phyloP scores from a whole-genome alignment of 2,329 filamentous ascomycete species.

The Dryadomyces quercivorus region DNA sequence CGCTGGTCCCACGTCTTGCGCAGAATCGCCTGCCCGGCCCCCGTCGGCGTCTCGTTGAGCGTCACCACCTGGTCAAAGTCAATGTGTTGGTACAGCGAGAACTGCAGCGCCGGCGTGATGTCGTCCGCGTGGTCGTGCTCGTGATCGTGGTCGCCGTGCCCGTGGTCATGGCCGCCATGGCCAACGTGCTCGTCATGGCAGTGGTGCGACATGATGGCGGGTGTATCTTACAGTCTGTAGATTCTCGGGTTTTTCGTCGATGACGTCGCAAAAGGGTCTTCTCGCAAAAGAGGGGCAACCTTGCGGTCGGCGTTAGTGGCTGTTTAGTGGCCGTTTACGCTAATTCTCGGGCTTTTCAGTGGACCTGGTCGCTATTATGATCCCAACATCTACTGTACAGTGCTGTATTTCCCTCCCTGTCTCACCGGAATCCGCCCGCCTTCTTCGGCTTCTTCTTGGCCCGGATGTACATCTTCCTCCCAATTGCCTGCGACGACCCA shows the following conservation, averaged over 20 bases:
- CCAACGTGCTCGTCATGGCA: constrained; percentile 21
- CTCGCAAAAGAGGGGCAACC: neutral
- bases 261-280: neutral
- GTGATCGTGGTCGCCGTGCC: constrained; percentile 17
- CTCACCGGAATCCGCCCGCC: neutral
- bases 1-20: constrained; percentile 88
- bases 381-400: neutral
- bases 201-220: constrained; percentile 12
- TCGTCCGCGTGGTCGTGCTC: constrained; percentile 85
- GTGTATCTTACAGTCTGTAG: neutral
- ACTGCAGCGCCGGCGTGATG: constrained; percentile 80
- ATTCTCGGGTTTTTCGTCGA: neutral
- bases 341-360: neutral
- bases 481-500: constrained; percentile 6
- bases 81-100: constrained; percentile 83
- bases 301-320: too few relatives aligned
- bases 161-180: constrained; percentile 5
- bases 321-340: neutral
- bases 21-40: constrained; percentile 61
- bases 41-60: constrained; percentile 63
- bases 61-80: constrained; percentile 77
- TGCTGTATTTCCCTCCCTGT: neutral
- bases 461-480: constrained; percentile 11
- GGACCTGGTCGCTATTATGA: neutral
- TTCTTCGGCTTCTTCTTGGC: constrained; percentile 11